These are phyloP conservation scores for Amaranthus hypochondriacus DNA, from an alignment of 148 eudicot species.

Conservation along the genomic window DNA sequence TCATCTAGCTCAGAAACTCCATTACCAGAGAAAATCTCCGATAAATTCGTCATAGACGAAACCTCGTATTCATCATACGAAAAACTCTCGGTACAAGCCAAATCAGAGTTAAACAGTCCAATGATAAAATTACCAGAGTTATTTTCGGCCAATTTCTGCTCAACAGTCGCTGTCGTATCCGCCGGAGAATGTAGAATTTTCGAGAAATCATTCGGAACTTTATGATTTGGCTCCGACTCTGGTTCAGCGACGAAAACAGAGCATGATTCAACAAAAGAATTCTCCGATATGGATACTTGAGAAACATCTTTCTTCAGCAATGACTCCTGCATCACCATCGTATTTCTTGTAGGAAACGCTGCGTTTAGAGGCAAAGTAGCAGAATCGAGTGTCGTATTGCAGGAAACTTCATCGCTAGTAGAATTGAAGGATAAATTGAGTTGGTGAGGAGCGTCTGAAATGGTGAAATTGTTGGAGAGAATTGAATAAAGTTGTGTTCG, in stretches of 20 bases:
- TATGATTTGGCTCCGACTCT: conserved; percentile 24
- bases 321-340: conserved; percentile 19
- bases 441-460: not conserved
- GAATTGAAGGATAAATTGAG: conserved; percentile 22
- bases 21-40: conserved; percentile 22
- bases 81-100: conserved; percentile 62
- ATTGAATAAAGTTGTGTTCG: conserved; percentile 54
- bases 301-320: conserved; percentile 11
- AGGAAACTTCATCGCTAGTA: conserved; percentile 41
- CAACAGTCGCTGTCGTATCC: conserved; percentile 28
- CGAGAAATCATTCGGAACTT: conserved; percentile 15
- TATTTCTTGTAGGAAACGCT: conserved; percentile 24
- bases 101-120: conserved; percentile 19
- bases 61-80: conserved; percentile 34
- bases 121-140: conserved; percentile 3
- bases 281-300: conserved; percentile 43
- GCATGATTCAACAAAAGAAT: conserved; percentile 74
- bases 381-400: conserved; percentile 51
- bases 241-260: conserved; percentile 28
- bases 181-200: conserved; percentile 32
- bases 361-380: conserved; percentile 13
- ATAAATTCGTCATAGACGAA: conserved; percentile 16
- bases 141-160: conserved; percentile 21
- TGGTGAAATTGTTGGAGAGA: conserved; percentile 2
- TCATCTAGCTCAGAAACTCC: conserved; percentile 35